Percentiles rank a stretch among this genome's conserved stretches.
Conservation (phyloP, 2,329 filamentous ascomycete species). For the Xylaria multiplex region DNA sequence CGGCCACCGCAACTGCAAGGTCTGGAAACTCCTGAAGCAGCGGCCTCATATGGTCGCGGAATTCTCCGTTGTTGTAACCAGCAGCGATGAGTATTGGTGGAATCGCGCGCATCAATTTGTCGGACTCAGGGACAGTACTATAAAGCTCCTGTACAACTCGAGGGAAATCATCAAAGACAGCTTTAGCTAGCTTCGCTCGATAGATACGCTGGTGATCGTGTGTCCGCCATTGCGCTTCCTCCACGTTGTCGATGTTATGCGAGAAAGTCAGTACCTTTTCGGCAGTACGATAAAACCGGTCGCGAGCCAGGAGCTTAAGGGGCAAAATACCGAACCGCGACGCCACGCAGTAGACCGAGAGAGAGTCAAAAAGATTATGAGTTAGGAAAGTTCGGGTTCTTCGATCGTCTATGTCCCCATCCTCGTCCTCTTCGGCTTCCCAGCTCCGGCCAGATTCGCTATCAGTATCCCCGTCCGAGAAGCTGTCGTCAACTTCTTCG, state of each 20-base stretch:
- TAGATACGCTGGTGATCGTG: constrained; percentile 22
- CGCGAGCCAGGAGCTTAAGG: constrained; percentile 46
- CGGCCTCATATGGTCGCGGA: constrained; percentile 26
- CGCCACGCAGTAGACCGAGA: constrained; percentile 50
- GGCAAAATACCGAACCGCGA: constrained; percentile 51
- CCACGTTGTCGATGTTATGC: neutral
- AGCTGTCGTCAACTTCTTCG: neutral
- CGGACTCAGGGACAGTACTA: constrained; percentile 30
- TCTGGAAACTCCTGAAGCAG: constrained; percentile 24
- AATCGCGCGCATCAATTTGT: constrained; percentile 39
- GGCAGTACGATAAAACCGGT: constrained; percentile 47
- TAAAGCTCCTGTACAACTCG: constrained; percentile 45
- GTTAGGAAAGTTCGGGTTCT: constrained; percentile 19
- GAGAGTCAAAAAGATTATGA: constrained; percentile 36
- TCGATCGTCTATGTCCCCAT: constrained; percentile 5
- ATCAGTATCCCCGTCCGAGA: neutral
- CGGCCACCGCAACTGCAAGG: constrained; percentile 21
- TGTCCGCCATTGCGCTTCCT: constrained; percentile 9
- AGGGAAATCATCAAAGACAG: constrained; percentile 38
- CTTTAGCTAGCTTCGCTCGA: constrained; percentile 17
- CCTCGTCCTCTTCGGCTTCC: neutral
- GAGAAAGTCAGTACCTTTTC: constrained; percentile 28
- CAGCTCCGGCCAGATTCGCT: neutral
- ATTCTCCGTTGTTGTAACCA: constrained; percentile 26
- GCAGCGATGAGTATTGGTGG: constrained; percentile 29